Base-by-base conservation (phyloP, 768 basidiomycete genomes). In the Cytidiella melzeri region DNA sequence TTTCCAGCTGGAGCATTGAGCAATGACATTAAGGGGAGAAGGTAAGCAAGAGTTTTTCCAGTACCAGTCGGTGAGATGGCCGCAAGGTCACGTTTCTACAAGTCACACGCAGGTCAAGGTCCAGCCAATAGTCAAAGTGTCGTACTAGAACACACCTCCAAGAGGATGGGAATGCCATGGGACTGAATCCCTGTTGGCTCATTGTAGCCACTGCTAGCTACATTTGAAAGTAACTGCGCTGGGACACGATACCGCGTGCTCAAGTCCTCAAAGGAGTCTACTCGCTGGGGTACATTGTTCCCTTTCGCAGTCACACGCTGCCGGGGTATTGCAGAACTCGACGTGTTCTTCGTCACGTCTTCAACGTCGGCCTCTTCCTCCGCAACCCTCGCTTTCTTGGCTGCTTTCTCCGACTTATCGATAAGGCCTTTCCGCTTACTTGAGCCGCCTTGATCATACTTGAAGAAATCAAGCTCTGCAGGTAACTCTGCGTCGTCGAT, bases 1-100 rank as follows among this genome's bases (percentile, higher is more conserved):
- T 72, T 75, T 25, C 80, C 69, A 7, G 73, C 63, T 5, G 89
- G 89, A 3, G 73, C 64, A 12, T 67, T 68, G 5, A 92, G 67
- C 15, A 71, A 65, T 10, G 80, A 70, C 51, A 98, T 76, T 20
- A 92, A 73, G 0, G 96, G 94, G 13, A 96, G 68, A 12, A 96
- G 73, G 66, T 97, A 99, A 0, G 93, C 80, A 5, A 97, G 73
- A 0, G 96, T 99, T 72, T 99, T 99, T 52, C 96, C 96, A 9
- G 91, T 94, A 43, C 96, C 96, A 4, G 96, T 99, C 0, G 96
- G 96, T 0, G 96, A 96, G 18, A 98, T 87, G 24, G 94, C 95
- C 46, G 89, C 84, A 20, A 96, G 73, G 66, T 99, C 95, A 50
- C 89, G 82, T 53, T 72, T 73, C 90, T 90, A 51, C 24, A 34